Evolutionary conservation across 495 filamentous ascomycete species (phyloP), one percentile per base, ranked within the genome.

Genomic region (Penicillium argentinense): DNA sequence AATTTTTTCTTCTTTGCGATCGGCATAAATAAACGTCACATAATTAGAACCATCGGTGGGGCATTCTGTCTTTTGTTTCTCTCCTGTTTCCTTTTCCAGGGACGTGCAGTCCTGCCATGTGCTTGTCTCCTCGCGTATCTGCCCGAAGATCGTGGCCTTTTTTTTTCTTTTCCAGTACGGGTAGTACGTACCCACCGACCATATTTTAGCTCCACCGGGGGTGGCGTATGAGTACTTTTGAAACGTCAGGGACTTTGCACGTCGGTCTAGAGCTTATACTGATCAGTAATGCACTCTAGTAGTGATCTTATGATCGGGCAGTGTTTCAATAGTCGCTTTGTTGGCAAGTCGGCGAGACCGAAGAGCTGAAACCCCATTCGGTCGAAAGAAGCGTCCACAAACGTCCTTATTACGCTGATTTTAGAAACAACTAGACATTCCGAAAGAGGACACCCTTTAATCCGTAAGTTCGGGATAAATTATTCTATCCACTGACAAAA

Each of bases 1-100:
- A 19, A n/a, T n/a, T 36, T 36, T 21, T 19, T 34, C 12, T 29
- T 45, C 5, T 26, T 41, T 26, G 12, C 5, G 40, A 49, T 54
- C 36, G 28, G 24, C 41, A 16, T 34, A 26, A 1, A 18, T 19
- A 29, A 25, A 30, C 36, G 19, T 23, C 26, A 27, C 30, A 12
- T 7, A 29, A 12, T 33, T 36, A 34, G 38, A 23, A 28, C 13
- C 25, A 27, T 37, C 21, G 14, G 9, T 24, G 41, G 6, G 14
- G 26, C 9, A 19, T 28, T 17, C n/a, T 43, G 38, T 39, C 29
- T 43, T 29, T 13, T 33, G n/a, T 24, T 30, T n/a, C 12, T 38
- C 11, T 27, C 38, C 22, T 39, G 5, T 24, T 42, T 36, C 23
- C 24, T 7, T 30, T 8, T 42, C 19, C 37, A 29, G 33, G 18